Base-by-base conservation (phyloP, 225 moss, liverwort and hornwort genomes). In the Physcomitrellopsis africana region DNA sequence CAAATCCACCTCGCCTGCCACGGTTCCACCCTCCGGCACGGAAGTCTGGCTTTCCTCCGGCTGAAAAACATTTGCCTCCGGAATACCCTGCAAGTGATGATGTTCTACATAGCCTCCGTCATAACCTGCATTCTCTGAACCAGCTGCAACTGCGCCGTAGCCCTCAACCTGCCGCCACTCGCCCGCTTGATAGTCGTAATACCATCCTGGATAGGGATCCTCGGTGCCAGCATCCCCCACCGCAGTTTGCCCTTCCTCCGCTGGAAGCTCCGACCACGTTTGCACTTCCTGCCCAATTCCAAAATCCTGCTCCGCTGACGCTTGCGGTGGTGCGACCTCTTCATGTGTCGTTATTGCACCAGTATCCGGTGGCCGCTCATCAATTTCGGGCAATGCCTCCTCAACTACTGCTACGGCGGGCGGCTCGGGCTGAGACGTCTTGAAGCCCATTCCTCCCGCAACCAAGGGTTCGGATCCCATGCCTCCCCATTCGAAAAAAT, bases 191-290 rank as follows among this genome's bases (percentile, higher is more conserved):
- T 96, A 76, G 74, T 96, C 92, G 47, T 86, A 96, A 68, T 89
- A 96, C 96, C 96, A 96, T 8, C 96, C 94, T 51, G 96, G 94
- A 80, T 94, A 96, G 61, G 84, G 85, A 69, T 85, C 69, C 19
- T 73, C 81, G 16, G 15, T 56, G 9, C 14, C 78, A 68, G 12
- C 73, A 48, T 73, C 75, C 22, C 66, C 37, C 56, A 48, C 63
- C 27, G 60, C 47, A 60, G 72, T 23, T 55, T 77, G 77, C 52
- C 22, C 60, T 19, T 65, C 53, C 11, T 65, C 65, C 29, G 37
- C 73, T 45, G 65, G 54, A 55, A 42, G 5, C 3, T 69, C 69
- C 10, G 48, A 26, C 67, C 76, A 67, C 59, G 67, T 18, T 60
- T 47, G 57, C 58, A 57, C 59, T 61, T 76, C 79, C 72, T 65